Base-by-base conservation (phyloP, 2,329 filamentous ascomycete genomes). In the Exophiala alcalophila region DNA sequence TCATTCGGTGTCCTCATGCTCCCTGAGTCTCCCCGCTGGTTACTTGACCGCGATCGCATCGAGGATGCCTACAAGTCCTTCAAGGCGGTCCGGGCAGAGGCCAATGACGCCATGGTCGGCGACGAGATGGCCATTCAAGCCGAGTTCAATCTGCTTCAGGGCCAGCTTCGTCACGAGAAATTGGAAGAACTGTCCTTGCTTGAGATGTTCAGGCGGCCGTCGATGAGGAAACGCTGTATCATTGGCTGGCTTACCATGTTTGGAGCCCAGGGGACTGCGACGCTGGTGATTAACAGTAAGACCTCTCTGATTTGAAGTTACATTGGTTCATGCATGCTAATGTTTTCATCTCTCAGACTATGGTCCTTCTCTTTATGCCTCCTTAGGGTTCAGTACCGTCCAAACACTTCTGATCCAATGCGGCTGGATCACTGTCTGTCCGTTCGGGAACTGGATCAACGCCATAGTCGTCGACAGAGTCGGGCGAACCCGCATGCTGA, bases 1-100 rank as follows among this genome's bases (percentile, higher is more conserved):
- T 60, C 70, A 23, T 57, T 73, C 41, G 70, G 65, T 3, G 66
- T 73, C 19, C 30, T 51, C 3, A 56, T 58, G 36, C 50, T 58
- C 11, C 59, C 59, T 2, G 57, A 60, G 40, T 56, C 52, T 0
- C 59, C 58, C 12, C 51, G 57, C 4, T 60, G 57, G 36, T 40
- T 46, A 8, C 31, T 46, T 20, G 31, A 31, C 24, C 31, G 35
- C 2, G 37, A 40, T 11, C 39, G 38, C 10, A 18, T 43, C 7
- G 39, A 43, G 11, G 44, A 47, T 11, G 40, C 45, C 2, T 44
- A 35, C 35, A 44, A 41, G 35, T 29, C 40, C 6, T 44, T 40
- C 36, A 41, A 40, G 21, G 30, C 40, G 4, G 40, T 49, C n/a
- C 21, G 42, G 2, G 47, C 42, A 10, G 40, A 50, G 11, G 35